Conservation (phyloP, 768 basidiomycete species). For the Rossbeevera mucosa region DNA sequence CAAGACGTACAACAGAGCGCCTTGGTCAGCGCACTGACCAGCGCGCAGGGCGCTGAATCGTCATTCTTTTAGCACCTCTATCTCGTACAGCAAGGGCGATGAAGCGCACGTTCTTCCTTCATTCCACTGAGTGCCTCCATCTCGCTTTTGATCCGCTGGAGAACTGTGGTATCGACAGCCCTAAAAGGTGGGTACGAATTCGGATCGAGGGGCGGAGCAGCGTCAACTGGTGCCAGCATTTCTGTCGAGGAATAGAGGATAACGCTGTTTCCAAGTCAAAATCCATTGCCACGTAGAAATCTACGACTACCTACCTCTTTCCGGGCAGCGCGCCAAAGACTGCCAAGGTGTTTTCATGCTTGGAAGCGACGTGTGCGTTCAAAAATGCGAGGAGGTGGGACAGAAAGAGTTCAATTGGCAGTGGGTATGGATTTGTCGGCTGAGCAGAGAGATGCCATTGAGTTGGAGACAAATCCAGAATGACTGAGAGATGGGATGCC, state of each 20-base stretch:
- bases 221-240: constrained; percentile 33
- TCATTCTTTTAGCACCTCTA: constrained; percentile 5
- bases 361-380: constrained; percentile 87
- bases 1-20: constrained; percentile 75
- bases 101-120: constrained; percentile 41
- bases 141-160: constrained; percentile 57
- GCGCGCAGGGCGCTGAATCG: constrained; percentile 51
- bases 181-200: constrained; percentile 86
- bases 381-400: constrained; percentile 85
- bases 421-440: constrained; percentile 42
- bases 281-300: not conserved
- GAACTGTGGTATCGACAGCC: constrained; percentile 63
- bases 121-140: constrained; percentile 47
- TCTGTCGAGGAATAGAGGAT: constrained; percentile 74
- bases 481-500: constrained; percentile 69
- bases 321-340: constrained; percentile 87
- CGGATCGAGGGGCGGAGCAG: constrained; percentile 48
- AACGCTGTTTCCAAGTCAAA: constrained; percentile 40
- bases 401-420: constrained; percentile 70
- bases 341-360: constrained; percentile 88
- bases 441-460: constrained; percentile 78
- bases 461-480: constrained; percentile 79
- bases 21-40: constrained; percentile 89
- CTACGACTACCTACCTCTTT: constrained; percentile 56
- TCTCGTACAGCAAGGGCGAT: not conserved